Evolutionary conservation across 2,329 filamentous ascomycete species (phyloP), one percentile per base, ranked within the genome.

Genomic region (Venturia asperata): DNA sequence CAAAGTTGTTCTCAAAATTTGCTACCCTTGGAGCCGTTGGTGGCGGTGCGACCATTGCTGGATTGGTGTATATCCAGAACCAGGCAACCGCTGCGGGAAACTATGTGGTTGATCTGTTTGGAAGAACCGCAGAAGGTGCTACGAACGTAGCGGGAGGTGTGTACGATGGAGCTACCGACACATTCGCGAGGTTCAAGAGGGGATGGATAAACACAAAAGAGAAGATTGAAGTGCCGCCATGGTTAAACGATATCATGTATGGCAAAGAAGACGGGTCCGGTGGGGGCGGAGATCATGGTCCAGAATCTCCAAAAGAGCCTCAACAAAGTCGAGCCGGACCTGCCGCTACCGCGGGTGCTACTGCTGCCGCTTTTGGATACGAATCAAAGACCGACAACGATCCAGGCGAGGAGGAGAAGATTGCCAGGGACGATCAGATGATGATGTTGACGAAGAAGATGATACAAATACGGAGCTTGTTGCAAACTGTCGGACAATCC

Each of bases 391-490:
- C 81, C 3, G 82, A 84, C 47, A 85, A 93, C 43, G 85, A 88
- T 68, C 76, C 81, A 5, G 81, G 86, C 65, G 79, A 81, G 10
- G 81, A 79, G 24, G 85, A 88, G 65, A 86, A 89, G 72, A 82
- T 83, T 61, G 90, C 91, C 21, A 86, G 87, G 71, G 94, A 99
- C 72, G 94, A 99, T 74, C 94, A 99, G 77, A 99, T 99, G 93
- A 99, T 99, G 94, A 83, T 97, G 70, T 81, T 99, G 72, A 99
- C 95, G 1, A 93, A 94, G 79, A 97, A 97, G 79, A 99, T 99
- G 94, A 99, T 99, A 72, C 94, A 99, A 79, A 97, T 99, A 66
- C 84, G 95, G 70, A 92, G 88, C 70, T 91, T 99, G 65, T 82
- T 99, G 30, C 90, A 95, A 72, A 91, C 88, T 34, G 90, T 99